phyloP scores from a whole-genome alignment of 2,329 filamentous ascomycete species.

The Xylariales sp. region DNA sequence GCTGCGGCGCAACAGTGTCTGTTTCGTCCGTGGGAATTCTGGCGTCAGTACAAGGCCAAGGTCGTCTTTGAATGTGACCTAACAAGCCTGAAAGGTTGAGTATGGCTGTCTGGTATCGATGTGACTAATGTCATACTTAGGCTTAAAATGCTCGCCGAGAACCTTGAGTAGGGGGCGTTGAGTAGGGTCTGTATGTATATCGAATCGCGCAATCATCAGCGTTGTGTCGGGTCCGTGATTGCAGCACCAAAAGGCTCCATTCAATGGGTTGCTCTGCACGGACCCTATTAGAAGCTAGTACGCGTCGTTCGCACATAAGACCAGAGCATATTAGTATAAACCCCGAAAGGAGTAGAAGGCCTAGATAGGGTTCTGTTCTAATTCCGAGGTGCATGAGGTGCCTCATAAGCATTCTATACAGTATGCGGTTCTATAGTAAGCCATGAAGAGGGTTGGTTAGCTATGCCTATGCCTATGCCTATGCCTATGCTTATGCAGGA shows the following conservation, averaged over 20 bases:
- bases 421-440: constrained; percentile 17
- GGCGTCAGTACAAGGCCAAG: constrained; percentile 12
- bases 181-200: constrained; percentile 26
- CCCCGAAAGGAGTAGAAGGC: constrained; percentile 22
- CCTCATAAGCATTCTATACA: constrained; percentile 18
- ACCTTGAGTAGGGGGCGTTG: background rate
- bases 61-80: constrained; percentile 24
- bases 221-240: constrained; percentile 31
- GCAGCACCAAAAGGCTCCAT: constrained; percentile 19
- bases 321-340: constrained; percentile 9
- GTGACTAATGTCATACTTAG: constrained; percentile 8
- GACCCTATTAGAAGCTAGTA: constrained; percentile 13
- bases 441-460: constrained; percentile 4
- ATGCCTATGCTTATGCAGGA: constrained; percentile 14
- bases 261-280: constrained; percentile 25
- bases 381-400: constrained; percentile 25
- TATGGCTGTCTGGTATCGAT: constrained; percentile 16
- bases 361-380: constrained; percentile 17
- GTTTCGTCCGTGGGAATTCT: constrained; percentile 4
- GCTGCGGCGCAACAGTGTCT: constrained; percentile 23
- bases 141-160: constrained; percentile 11
- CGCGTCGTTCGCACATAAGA: constrained; percentile 22
- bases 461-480: constrained; percentile 7
- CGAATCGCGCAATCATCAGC: constrained; percentile 33
- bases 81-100: constrained; percentile 7